Evolutionary conservation across 148 eudicot genomes (phyloP).

Genomic region (Persicaria maculosa): DNA sequence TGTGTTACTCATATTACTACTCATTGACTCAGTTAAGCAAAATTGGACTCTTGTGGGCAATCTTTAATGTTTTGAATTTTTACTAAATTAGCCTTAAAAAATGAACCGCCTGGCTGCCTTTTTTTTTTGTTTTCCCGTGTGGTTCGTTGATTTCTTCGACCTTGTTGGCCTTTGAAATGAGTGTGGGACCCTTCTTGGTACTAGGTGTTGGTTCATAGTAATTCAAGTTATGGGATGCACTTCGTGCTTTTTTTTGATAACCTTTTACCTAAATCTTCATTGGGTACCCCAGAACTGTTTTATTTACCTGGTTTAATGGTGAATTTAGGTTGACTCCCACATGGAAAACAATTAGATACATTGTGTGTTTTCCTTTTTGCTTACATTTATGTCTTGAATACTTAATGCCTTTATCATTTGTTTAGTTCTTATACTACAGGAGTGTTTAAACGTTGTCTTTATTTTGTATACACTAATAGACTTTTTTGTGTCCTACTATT

Average conservation of each 20-base stretch:
- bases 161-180: neutral
- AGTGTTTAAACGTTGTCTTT: neutral
- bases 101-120: neutral
- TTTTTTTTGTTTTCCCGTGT: neutral
- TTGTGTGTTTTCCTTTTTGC: neutral
- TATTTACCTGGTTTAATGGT: neutral
- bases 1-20: neutral
- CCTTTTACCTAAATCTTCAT: neutral
- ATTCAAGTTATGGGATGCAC: neutral
- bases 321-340: neutral
- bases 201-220: neutral
- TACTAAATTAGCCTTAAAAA: neutral
- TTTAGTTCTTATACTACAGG: neutral
- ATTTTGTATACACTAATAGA: neutral
- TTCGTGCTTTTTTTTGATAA: neutral
- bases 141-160: neutral
- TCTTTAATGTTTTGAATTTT: neutral
- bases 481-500: neutral
- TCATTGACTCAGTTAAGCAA: neutral
- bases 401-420: neutral
- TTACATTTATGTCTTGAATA: neutral
- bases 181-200: neutral
- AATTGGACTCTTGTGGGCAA: neutral
- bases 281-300: neutral
- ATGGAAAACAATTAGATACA: neutral